These are phyloP conservation scores for Linanthus parryae DNA, from an alignment of 148 eudicot genomes.

Conservation along the genomic window DNA sequence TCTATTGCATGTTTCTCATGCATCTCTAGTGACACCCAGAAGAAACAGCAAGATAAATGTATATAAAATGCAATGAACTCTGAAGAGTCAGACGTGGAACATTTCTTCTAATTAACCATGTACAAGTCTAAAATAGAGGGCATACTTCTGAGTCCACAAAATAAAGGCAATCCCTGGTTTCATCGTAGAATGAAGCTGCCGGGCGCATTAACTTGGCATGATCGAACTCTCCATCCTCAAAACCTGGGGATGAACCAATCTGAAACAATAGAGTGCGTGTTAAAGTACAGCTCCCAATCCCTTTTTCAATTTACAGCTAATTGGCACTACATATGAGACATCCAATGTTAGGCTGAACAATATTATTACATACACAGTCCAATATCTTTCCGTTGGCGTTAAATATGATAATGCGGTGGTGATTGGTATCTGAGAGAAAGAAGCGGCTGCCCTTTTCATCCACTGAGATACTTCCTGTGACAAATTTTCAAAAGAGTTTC, in stretches of 20 bases:
- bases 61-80: too few species aligned
- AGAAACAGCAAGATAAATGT: too few species aligned
- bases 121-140: neutral
- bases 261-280: conserved; percentile 41
- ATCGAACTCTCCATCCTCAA: conserved; percentile 96
- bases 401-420: conserved; percentile 72
- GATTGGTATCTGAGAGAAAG: conserved; percentile 90
- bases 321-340: neutral
- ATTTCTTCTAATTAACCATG: too few species aligned
- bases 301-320: neutral
- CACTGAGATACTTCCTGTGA: conserved; percentile 82
- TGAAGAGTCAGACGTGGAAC: too few species aligned
- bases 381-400: conserved; percentile 63
- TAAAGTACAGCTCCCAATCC: too few species aligned
- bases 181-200: conserved; percentile 77
- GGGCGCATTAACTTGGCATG: conserved; percentile 72
- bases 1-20: too few species aligned
- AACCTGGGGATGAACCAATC: conserved; percentile 99
- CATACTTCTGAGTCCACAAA: conserved; percentile 89
- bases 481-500: too few species aligned
- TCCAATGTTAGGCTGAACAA: neutral
- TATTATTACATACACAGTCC: conserved; percentile 56
- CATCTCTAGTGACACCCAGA: too few species aligned
- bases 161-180: conserved; percentile 66
- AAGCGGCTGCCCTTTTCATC: conserved; percentile 56